phyloP scores from a whole-genome alignment of 2,329 filamentous ascomycete genomes.

The Arthrobotrys sphaeroides region DNA sequence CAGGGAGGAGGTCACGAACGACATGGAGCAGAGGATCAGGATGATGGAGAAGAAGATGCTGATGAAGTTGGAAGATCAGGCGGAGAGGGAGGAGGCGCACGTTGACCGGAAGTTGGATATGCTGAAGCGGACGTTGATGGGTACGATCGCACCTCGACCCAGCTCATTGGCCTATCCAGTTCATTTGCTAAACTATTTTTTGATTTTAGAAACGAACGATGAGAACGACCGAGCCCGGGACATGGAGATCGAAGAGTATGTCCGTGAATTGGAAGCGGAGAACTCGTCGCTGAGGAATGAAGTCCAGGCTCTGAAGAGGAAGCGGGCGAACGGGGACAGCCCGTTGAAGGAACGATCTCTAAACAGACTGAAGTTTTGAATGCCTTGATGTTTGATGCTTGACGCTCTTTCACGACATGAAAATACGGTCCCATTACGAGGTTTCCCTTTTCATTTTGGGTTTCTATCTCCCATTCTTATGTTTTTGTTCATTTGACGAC shows the following conservation, averaged over 20 bases:
- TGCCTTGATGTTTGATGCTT: neutral
- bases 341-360: constrained; percentile 55
- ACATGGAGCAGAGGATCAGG: constrained; percentile 82
- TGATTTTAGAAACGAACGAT: constrained; percentile 49
- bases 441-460: neutral
- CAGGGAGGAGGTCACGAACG: constrained; percentile 85
- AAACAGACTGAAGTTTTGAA: constrained; percentile 44
- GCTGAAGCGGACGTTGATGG: constrained; percentile 68
- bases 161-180: constrained; percentile 57
- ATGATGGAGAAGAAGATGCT: constrained; percentile 84
- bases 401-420: too few relatives aligned
- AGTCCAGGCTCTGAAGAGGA: constrained; percentile 63
- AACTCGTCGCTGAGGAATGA: constrained; percentile 75
- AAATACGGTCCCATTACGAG: neutral
- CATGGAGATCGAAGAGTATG: constrained; percentile 67
- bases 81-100: constrained; percentile 82
- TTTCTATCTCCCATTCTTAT: neutral
- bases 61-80: constrained; percentile 77
- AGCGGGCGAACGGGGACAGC: constrained; percentile 44
- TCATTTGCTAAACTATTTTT: neutral
- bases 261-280: constrained; percentile 74
- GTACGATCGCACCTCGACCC: constrained; percentile 59
- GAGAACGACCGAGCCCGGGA: constrained; percentile 65
- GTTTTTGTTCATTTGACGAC: neutral
- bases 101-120: constrained; percentile 88